These are phyloP conservation scores for Russula vinacea DNA, from an alignment of 768 basidiomycete species.

Conservation along the genomic window DNA sequence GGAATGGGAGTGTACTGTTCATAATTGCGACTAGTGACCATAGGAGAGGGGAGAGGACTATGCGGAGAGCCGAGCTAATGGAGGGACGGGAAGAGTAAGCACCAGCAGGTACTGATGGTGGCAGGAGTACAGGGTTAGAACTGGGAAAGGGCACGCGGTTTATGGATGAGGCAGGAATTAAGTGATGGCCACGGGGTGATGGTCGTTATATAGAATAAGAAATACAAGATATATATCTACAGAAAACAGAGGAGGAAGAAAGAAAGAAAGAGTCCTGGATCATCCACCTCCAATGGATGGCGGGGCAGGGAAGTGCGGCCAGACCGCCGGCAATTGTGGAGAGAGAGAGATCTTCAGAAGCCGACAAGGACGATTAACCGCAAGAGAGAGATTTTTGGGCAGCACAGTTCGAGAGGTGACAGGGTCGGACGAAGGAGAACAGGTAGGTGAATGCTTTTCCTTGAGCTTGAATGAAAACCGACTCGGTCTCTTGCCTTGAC, in stretches of 20 bases:
- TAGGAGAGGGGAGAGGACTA: slow-evolving; percentile 36
- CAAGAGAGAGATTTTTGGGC: background rate
- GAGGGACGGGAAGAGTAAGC: slow-evolving; percentile 35
- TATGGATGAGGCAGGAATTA: slow-evolving; percentile 14
- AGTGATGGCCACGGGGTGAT: slow-evolving; percentile 23
- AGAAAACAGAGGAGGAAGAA: slow-evolving; percentile 6
- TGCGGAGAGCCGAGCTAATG: slow-evolving; percentile 30
- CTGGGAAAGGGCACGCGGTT: slow-evolving; percentile 28
- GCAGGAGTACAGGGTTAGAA: slow-evolving; percentile 34
- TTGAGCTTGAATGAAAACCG: background rate
- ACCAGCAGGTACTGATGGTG: slow-evolving; percentile 34
- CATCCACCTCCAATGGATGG: slow-evolving; percentile 19
- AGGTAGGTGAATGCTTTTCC: background rate
- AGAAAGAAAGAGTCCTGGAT: background rate
- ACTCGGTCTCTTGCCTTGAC: background rate
- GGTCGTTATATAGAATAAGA: slow-evolving; percentile 15
- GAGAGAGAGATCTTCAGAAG: slow-evolving; percentile 9
- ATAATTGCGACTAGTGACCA: slow-evolving; percentile 56
- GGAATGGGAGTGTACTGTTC: slow-evolving; percentile 60
- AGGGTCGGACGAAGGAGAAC: background rate
- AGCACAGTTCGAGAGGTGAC: background rate
- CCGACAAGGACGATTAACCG: background rate
- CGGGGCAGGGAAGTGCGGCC: background rate
- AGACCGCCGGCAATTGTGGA: background rate
- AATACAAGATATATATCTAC: slow-evolving; percentile 10